phyloP scores from a whole-genome alignment of 2,329 filamentous ascomycete species.

The Penicillium sp. region DNA sequence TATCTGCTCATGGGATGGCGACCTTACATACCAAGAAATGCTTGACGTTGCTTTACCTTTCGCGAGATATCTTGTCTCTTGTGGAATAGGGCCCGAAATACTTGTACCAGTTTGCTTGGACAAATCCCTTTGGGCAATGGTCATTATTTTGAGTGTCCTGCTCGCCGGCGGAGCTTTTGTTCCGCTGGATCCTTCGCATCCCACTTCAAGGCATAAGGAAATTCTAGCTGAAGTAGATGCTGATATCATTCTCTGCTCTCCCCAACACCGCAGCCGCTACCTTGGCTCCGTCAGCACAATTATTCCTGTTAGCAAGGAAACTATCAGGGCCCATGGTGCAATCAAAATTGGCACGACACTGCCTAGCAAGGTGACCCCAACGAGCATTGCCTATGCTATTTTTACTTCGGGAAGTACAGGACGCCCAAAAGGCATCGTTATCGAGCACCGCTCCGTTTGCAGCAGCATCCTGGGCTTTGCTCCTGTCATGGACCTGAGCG shows the following conservation, averaged over 20 bases:
- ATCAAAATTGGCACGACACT: constrained; percentile 18
- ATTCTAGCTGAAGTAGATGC: constrained; percentile 38
- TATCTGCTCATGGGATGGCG: constrained; percentile 43
- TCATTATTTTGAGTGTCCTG: constrained; percentile 39
- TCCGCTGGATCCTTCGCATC: constrained; percentile 42
- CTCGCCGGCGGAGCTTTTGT: constrained; percentile 42
- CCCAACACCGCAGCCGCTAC: constrained; percentile 37
- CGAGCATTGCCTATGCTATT: constrained; percentile 40
- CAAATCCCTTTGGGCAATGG: constrained; percentile 41
- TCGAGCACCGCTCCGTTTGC: constrained; percentile 39
- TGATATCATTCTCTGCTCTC: constrained; percentile 39
- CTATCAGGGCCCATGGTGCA: constrained; percentile 33
- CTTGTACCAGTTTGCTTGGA: constrained; percentile 41
- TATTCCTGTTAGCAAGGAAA: constrained; percentile 39
- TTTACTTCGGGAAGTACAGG: constrained; percentile 47
- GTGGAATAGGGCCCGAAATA: constrained; percentile 38
- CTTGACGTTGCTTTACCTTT: constrained; percentile 36
- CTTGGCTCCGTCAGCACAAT: constrained; percentile 34
- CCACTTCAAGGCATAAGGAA: constrained; percentile 38
- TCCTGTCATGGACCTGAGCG: constrained; percentile 31
- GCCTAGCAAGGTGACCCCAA: constrained; percentile 21
- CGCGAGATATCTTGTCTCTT: constrained; percentile 36
- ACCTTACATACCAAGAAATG: constrained; percentile 39
- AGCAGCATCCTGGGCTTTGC: constrained; percentile 40
- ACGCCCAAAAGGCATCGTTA: constrained; percentile 43